Conservation (phyloP, 345 rosid genomes). For the Ceriops decandra region DNA sequence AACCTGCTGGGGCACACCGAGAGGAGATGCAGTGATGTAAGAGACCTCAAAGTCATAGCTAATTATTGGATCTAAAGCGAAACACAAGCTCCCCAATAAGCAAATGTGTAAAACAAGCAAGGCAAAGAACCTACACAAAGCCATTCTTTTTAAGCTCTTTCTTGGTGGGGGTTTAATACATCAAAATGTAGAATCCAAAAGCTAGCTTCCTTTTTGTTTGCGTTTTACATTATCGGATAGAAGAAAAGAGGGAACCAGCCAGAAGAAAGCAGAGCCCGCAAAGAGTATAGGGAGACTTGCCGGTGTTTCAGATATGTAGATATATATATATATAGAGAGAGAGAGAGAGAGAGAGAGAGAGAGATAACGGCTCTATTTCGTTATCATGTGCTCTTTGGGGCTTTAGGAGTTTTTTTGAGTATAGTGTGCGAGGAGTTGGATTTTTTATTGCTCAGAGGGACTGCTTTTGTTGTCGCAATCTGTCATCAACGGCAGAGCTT, state of each 20-base stretch:
- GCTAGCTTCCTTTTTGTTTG: conserved; percentile 14
- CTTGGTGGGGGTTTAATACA: background rate
- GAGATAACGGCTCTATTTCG: conserved; percentile 30
- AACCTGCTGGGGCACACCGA: conserved; percentile 94
- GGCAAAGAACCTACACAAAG: conserved; percentile 34
- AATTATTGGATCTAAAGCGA: conserved; percentile 74
- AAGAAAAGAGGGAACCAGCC: background rate
- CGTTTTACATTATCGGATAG: conserved; percentile 40
- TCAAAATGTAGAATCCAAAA: background rate
- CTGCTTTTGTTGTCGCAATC: no score
- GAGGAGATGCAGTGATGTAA: conserved; percentile 93
- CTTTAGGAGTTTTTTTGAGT: no score
- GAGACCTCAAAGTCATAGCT: conserved; percentile 70
- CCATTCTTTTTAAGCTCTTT: conserved; percentile 40
- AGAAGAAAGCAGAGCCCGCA: conserved; percentile 19
- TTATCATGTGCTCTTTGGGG: no score
- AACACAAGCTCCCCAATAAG: conserved; percentile 43
- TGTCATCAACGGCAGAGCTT: no score
- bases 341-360: background rate
- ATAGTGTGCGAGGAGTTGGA: no score
- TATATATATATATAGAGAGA: background rate
- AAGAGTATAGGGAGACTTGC: background rate
- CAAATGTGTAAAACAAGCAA: conserved; percentile 51
- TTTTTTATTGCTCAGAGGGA: no score
- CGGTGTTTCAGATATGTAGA: background rate